Percentiles rank a stretch among this genome's conserved stretches.
phyloP scores from a whole-genome alignment of 148 eudicot genomes.

The Nepenthes gracilis region DNA sequence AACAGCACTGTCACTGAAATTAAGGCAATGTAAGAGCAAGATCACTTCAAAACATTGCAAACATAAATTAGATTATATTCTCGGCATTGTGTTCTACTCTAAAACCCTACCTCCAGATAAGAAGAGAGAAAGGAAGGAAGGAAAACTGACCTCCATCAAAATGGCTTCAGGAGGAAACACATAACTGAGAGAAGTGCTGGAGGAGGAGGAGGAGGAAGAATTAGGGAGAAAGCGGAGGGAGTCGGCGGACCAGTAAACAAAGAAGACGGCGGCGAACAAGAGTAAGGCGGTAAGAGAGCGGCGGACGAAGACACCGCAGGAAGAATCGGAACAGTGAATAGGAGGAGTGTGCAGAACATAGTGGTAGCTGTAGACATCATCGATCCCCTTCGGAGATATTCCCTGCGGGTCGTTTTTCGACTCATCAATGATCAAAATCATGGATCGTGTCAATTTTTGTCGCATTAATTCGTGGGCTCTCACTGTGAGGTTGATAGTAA shows the following conservation, averaged over 20 bases:
- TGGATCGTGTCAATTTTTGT: too few species aligned
- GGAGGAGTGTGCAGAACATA: conserved; percentile 15
- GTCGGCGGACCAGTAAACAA: conserved; percentile 19
- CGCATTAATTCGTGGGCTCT: too few species aligned
- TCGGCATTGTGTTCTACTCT: too few species aligned
- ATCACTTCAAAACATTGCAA: too few species aligned
- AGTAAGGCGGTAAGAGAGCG: conserved; percentile 11
- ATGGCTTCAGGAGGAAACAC: conserved; percentile 11
- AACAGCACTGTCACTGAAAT: too few species aligned
- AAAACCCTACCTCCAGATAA: too few species aligned
- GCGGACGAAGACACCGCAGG: conserved; percentile 14
- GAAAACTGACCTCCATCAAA: conserved; percentile 9
- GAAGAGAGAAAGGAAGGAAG: too few species aligned
- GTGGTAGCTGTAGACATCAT: neutral
- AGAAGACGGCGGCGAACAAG: conserved; percentile 13
- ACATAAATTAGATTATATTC: too few species aligned
- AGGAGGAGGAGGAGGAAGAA: conserved; percentile 2
- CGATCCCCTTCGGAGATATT: too few species aligned
- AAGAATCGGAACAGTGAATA: neutral
- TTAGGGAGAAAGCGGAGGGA: conserved; percentile 10
- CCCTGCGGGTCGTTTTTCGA: neutral
- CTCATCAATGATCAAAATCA: too few species aligned
- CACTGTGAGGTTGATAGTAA: too few species aligned
- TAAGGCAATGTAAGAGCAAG: too few species aligned
- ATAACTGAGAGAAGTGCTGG: neutral